Evolutionary conservation across 345 rosid species (phyloP).

Genomic region (Gossypium stocksii): DNA sequence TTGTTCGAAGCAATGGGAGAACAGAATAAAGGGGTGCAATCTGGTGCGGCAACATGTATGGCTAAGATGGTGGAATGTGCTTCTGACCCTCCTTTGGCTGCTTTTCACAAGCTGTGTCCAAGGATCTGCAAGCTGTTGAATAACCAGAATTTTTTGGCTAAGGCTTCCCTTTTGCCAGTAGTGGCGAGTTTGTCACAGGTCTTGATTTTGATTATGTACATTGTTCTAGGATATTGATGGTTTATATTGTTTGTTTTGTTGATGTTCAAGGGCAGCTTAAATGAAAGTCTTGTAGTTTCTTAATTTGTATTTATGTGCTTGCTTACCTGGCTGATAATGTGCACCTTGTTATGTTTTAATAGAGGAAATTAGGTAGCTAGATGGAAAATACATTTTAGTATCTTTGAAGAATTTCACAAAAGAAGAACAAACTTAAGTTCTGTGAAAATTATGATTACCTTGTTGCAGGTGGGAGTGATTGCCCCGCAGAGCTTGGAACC

Average conservation of each 20-base stretch:
- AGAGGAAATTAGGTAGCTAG: not conserved
- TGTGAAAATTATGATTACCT: conserved; percentile 12
- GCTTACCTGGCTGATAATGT: not conserved
- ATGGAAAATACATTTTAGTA: not conserved
- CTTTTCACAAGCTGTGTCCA: conserved; percentile 83
- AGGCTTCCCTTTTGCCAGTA: conserved; percentile 73
- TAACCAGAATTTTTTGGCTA: conserved; percentile 75
- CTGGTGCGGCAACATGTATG: conserved; percentile 88
- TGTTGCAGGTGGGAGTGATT: conserved; percentile 83
- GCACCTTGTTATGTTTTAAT: not conserved
- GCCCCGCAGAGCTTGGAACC: conserved; percentile 76
- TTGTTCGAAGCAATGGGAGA: conserved; percentile 96
- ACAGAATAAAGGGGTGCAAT: conserved; percentile 86
- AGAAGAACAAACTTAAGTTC: not conserved
- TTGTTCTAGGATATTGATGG: not conserved
- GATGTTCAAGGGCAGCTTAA: conserved; percentile 1
- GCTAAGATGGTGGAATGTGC: conserved; percentile 88
- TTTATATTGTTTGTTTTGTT: not conserved
- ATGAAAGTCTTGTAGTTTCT: not conserved
- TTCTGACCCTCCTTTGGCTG: conserved; percentile 43
- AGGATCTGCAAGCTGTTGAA: conserved; percentile 87
- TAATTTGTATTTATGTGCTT: conserved; percentile 6
- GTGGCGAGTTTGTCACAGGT: conserved; percentile 87
- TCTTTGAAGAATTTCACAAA: not conserved
- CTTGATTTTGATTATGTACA: not conserved